Conservation (phyloP, 2,329 filamentous ascomycete genomes). For the Ophidiomyces ophidiicola region DNA sequence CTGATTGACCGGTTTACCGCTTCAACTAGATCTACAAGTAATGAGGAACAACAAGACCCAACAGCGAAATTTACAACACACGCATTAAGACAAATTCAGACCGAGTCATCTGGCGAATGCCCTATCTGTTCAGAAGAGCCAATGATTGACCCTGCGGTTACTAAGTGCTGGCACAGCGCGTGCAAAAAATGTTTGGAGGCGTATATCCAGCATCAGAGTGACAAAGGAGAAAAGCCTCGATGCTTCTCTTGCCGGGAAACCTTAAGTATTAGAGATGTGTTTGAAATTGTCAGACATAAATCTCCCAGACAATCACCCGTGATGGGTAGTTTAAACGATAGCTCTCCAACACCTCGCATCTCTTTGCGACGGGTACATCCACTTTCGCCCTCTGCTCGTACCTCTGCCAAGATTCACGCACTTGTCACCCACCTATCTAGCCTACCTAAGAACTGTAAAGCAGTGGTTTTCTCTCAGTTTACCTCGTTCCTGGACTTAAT, state of each 20-base stretch:
- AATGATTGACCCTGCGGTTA: slow-evolving; percentile 89
- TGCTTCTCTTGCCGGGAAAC: slow-evolving; percentile 86
- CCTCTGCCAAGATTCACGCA: slow-evolving; percentile 74
- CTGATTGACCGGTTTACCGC: slow-evolving; percentile 75
- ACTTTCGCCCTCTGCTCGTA: slow-evolving; percentile 46
- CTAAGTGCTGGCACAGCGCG: slow-evolving; percentile 93
- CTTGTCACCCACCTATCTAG: slow-evolving; percentile 63
- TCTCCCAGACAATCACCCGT: slow-evolving; percentile 34
- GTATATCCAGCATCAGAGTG: slow-evolving; percentile 76
- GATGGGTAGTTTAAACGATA: slow-evolving; percentile 29
- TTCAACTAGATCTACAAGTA: slow-evolving; percentile 47
- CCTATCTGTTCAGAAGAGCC: slow-evolving; percentile 91
- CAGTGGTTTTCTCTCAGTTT: slow-evolving; percentile 93
- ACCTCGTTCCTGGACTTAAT: slow-evolving; percentile 92
- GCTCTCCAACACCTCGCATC: slow-evolving; percentile 40
- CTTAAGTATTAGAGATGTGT: slow-evolving; percentile 73
- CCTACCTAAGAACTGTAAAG: slow-evolving; percentile 63
- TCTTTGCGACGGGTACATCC: slow-evolving; percentile 50
- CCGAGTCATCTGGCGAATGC: slow-evolving; percentile 78
- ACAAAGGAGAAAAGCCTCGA: slow-evolving; percentile 60
- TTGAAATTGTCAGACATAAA: slow-evolving; percentile 70
- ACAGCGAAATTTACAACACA: slow-evolving; percentile 71
- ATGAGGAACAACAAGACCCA: slow-evolving; percentile 37
- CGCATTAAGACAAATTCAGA: slow-evolving; percentile 80
- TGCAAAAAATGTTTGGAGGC: slow-evolving; percentile 88